Percentiles rank a stretch among this genome's conserved stretches.
These are phyloP conservation scores for Leccinum longicurvipes DNA, from an alignment of 768 basidiomycete genomes.

Conservation along the genomic window DNA sequence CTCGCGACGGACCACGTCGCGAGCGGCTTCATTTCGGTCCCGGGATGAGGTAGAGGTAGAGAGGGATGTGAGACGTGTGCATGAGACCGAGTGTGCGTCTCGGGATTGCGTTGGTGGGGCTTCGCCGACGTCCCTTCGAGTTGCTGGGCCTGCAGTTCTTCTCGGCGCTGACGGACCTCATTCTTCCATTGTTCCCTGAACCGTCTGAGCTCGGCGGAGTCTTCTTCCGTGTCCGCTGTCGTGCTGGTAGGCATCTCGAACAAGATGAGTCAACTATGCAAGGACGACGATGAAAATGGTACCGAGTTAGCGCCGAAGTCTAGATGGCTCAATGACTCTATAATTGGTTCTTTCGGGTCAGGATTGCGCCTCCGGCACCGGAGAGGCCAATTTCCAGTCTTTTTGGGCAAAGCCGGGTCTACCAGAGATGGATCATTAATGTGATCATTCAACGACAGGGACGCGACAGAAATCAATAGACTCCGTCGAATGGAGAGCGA, in stretches of 20 bases:
- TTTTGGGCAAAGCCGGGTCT: too few relatives aligned
- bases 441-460: too few relatives aligned
- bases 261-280: background rate
- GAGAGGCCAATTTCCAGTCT: too few relatives aligned
- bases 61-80: background rate
- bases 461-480: too few relatives aligned
- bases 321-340: too few relatives aligned
- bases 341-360: too few relatives aligned
- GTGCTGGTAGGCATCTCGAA: background rate
- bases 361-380: too few relatives aligned
- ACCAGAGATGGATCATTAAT: too few relatives aligned
- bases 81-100: slow-evolving; percentile 5
- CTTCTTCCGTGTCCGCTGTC: slow-evolving; percentile 30
- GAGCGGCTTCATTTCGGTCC: too few relatives aligned
- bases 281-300: background rate
- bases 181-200: slow-evolving; percentile 75
- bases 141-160: slow-evolving; percentile 10
- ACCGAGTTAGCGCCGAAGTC: slow-evolving; percentile 13
- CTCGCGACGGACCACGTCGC: too few relatives aligned
- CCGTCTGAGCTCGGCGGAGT: slow-evolving; percentile 57
- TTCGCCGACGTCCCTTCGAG: background rate
- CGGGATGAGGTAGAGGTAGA: background rate
- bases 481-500: too few relatives aligned
- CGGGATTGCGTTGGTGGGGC: slow-evolving; percentile 4
- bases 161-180: slow-evolving; percentile 47